Base-by-base conservation (phyloP, 2,329 filamentous ascomycete species). In the Fusarium buxicola region DNA sequence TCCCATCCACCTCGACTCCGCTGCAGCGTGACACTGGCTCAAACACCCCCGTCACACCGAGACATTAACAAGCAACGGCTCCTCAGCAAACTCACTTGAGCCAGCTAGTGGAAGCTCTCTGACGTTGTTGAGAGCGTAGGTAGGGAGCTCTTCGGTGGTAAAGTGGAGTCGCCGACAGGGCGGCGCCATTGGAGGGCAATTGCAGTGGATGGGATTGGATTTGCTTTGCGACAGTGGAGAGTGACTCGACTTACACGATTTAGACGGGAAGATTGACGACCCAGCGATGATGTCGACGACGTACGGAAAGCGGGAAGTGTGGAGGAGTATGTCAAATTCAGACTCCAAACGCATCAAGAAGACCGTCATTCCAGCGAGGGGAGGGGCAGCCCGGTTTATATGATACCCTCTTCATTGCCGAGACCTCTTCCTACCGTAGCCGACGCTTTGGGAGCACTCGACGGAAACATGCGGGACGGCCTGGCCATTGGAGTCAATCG, bases 381-480 rank as follows among this genome's bases (percentile, higher is more conserved):
- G 56, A 54, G 57, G 65, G 67, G 63, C 50, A 53, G 54, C 43
- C 35, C 41, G 43, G 55, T 50, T 69, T 70, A 69, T 70, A 69
- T 64, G 44, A 57, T 70, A 38, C 38, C 49, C 39, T 71, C 60
- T 63, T 66, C 67, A 67, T 68, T 72, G 62, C 70, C 72, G 72
- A 68, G 66, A 65, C 36, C 52, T 57, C 58, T 67, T 71, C 71
- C 69, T 73, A 51, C 63, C 60, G 58, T 69, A 72, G 70, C 70
- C 72, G 72, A 74, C 49, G 35, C 49, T 48, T 71, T 55, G 60
- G 66, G 48, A 21, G 53, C 51, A 38, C 34, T 54, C 34, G 25
- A 70, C 72, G 72, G 72, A 69, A 74, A 74, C 70, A 73, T 74
- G 70, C 72, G 72, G 72, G 68, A 74, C 59, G 58, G 54, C 25